Base-by-base conservation (phyloP, 495 filamentous ascomycete genomes). In the Penicillium herquei region DNA sequence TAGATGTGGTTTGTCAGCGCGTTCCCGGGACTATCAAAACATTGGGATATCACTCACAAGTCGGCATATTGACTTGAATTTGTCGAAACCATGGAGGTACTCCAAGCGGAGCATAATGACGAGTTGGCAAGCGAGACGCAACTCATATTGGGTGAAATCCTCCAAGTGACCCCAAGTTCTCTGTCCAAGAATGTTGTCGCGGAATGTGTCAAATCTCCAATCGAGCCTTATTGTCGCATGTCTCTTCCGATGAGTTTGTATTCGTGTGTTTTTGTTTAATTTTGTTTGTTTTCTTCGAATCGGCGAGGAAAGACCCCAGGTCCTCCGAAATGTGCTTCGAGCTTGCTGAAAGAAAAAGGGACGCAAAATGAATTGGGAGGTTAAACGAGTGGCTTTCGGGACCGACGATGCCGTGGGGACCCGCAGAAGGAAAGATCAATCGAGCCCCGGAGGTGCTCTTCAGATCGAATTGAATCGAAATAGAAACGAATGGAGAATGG, bases 51-150 rank as follows among this genome's bases (percentile, higher is more conserved):
- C 41, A 84, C 92, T 70, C 81, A 98, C 93, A 90, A 98, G 60
- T 84, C 71, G 40, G 79, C 81, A 52, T 82, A 79, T 46, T 96
- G 67, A 47, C 72, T 75, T 37, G 71, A 73, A 66, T 83, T 82
- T 40, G 86, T 93, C 33, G 91, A 93, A 39, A 99, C 83, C 3
- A 89, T 94, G 2, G 95, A 84, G 35, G 81, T 69, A 63, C 84
- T 85, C 70, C 96, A 99, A 31, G 93, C 92, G 51, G 88, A 77
- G 74, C 95, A 99, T 51, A 81, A 76, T 17, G 81, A 89, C 21
- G 95, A 97, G 39, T 80, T 85, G 41, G 82, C 72, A 30, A 99
- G 82, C 16, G 93, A 83, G 51, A 99, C 84, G 66, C 95, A 99
- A 57, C 55, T 63, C 76, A 78, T 78, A 42, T 52, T 60, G 66